These are phyloP conservation scores for Monosiga brevicollis DNA, from an alignment of 78 protist species.

Conservation along the genomic window DNA sequence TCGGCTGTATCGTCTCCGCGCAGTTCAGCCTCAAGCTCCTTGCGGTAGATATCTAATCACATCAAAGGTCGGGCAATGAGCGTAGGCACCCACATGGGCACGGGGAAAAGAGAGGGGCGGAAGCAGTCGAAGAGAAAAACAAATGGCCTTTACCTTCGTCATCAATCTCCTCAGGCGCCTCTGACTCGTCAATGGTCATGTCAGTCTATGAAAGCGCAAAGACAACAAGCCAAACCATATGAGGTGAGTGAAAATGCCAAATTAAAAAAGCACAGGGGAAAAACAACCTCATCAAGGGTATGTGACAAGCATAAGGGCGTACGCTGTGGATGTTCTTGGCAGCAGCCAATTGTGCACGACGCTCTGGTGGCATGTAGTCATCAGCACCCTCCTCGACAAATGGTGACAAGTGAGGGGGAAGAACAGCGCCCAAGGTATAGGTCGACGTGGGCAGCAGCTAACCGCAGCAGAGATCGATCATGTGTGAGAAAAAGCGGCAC, in stretches of 20 bases:
- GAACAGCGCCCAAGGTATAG: constrained; percentile 44
- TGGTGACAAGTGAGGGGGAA: constrained; percentile 93
- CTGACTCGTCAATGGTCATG: not conserved
- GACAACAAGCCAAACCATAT: not conserved
- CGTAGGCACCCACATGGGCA: not conserved
- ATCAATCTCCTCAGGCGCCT: not conserved
- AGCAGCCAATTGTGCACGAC: not conserved
- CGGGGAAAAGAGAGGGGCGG: not conserved
- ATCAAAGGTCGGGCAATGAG: not conserved
- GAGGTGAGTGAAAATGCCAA: not conserved
- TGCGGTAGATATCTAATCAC: not conserved
- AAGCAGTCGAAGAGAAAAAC: not conserved
- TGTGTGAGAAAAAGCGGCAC: not conserved
- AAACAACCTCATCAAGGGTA: not conserved
- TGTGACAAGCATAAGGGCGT: not conserved
- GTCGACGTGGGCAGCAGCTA: constrained; percentile 28
- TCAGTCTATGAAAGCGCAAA: not conserved
- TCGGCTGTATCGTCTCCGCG: not conserved
- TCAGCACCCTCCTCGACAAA: constrained; percentile 27
- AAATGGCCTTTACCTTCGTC: not conserved
- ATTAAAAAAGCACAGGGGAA: not conserved
- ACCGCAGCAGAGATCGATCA: not conserved
- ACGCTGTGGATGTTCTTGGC: not conserved
- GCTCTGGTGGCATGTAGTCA: constrained; percentile 10
- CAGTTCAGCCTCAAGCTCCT: not conserved